Percentiles rank a stretch among this genome's conserved stretches.
Evolutionary conservation across 2,329 filamentous ascomycete species (phyloP).

Genomic region (Monosporascus cannonballus): DNA sequence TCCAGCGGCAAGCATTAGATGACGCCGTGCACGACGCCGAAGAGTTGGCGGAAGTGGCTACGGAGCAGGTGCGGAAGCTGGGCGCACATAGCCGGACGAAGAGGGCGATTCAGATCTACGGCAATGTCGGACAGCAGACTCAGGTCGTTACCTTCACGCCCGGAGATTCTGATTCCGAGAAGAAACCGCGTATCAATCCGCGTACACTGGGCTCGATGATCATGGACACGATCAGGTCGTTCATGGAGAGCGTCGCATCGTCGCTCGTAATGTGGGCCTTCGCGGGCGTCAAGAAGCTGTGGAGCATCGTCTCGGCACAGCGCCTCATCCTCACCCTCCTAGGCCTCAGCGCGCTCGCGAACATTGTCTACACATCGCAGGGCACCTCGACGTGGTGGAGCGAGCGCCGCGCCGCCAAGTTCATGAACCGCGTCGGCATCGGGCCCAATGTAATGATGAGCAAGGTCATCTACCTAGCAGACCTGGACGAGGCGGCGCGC

Average conservation of each 20-base stretch:
- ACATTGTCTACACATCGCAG: constrained; percentile 68
- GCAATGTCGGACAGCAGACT: constrained; percentile 63
- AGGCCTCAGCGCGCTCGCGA: constrained; percentile 62
- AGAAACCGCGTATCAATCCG: constrained; percentile 54
- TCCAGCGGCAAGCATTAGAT: constrained; percentile 67
- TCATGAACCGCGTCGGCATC: constrained; percentile 78
- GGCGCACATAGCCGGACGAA: constrained; percentile 69
- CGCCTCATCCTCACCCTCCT: constrained; percentile 67
- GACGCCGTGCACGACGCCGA: constrained; percentile 69
- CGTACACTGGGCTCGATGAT: constrained; percentile 63
- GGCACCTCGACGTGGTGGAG: constrained; percentile 76
- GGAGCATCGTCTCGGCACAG: constrained; percentile 65
- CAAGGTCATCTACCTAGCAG: constrained; percentile 75
- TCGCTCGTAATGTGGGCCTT: constrained; percentile 74
- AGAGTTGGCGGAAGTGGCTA: constrained; percentile 68
- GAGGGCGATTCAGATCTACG: constrained; percentile 74
- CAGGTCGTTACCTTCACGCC: constrained; percentile 57
- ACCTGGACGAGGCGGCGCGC: constrained; percentile 61
- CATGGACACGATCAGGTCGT: constrained; percentile 65
- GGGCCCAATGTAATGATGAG: constrained; percentile 75
- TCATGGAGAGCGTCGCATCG: constrained; percentile 67
- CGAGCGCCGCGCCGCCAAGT: constrained; percentile 71
- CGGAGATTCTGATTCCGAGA: constrained; percentile 38
- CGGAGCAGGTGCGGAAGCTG: constrained; percentile 70
- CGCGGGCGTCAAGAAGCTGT: constrained; percentile 57